Evolutionary conservation across 805 yeast species (phyloP), one percentile per base, ranked within the genome.

Genomic region (Candida taoyuanica): DNA sequence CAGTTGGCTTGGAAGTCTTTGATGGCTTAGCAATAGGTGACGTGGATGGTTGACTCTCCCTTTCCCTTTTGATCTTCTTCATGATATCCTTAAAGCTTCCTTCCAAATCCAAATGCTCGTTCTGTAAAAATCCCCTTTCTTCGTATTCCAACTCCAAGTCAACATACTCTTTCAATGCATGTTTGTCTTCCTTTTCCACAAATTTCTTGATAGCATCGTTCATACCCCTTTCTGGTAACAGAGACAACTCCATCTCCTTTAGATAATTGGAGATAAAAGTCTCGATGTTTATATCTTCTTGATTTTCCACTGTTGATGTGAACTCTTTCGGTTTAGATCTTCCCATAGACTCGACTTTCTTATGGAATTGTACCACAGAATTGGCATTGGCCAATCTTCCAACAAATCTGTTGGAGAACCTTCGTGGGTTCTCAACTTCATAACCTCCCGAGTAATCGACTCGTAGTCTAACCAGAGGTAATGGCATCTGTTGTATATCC

Each of bases 391-490:
- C 98, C 2, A 91, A 93, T 44, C 70, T 70, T 0, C 96, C 96
- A 5, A 85, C 95, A 67, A 91, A 93, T 52, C 86, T 67, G 53
- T 89, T 87, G 13, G 96, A 86, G 46, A 93, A 86, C 46, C 96
- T 65, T 36, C 94, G 68, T 0, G 95, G 85, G 53, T 89, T 91
- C 53, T 89, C 98, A 14, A 93, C 87, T 49, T 88, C 96, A 53
- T 75, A 91, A 5, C 89, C 95, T 1, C 94, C 96, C 17, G 85
- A 69, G 50, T 91, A 91, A 49, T 93, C 97, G 0, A 89, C 96
- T 25, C 88, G 67, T 14, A 93, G 59, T 33, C 98, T 65, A 5
- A 93, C 67, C 34, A 93, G 64, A 0, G 98, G 98, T 16, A 89
- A 62, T 1, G 94, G 93, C n/a, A 69, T 53, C 0, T 50, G 43